Conservation (phyloP, 2,329 filamentous ascomycete genomes). For the Fusarium tanahbumbuense region DNA sequence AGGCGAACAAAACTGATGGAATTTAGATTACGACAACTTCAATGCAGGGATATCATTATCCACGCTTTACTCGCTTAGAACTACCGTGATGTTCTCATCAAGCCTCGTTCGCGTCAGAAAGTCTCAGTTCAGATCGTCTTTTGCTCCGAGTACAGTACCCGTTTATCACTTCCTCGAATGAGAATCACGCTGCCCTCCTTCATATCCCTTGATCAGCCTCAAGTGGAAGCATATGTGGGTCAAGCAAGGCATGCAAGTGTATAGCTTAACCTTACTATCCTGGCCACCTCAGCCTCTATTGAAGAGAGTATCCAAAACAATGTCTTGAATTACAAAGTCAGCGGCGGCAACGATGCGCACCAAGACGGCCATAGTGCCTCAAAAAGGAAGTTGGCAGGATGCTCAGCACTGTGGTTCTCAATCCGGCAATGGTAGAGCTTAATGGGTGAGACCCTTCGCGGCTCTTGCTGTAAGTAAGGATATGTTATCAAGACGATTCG, state of each 20-base stretch:
- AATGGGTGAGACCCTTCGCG: constrained; percentile 17
- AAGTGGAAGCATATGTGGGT: background rate
- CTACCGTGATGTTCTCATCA: background rate
- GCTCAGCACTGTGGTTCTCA: constrained; percentile 7
- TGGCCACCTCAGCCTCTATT: constrained; percentile 1
- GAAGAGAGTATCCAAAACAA: background rate
- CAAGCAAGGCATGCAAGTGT: constrained; percentile 5
- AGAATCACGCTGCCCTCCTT: constrained; percentile 30
- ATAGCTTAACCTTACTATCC: background rate
- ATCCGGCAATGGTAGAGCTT: background rate
- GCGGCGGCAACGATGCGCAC: constrained; percentile 17
- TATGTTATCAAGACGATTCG: constrained; percentile 18
- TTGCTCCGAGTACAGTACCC: background rate
- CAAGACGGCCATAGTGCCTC: constrained; percentile 33
- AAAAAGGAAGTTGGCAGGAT: constrained; percentile 39
- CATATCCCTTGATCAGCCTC: background rate
- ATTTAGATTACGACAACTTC: background rate
- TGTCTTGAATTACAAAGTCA: constrained; percentile 3
- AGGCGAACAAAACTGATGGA: constrained; percentile 3
- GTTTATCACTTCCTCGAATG: constrained; percentile 12
- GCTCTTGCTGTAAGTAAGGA: constrained; percentile 16
- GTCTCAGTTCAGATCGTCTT: background rate
- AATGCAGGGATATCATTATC: background rate
- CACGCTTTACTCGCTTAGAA: background rate
- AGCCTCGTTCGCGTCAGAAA: background rate